A percentile compares a stretch with the other conserved stretches of the same genome.
Conservation (phyloP, 352 stramenopile species). For the Phytopythium boreale region DNA sequence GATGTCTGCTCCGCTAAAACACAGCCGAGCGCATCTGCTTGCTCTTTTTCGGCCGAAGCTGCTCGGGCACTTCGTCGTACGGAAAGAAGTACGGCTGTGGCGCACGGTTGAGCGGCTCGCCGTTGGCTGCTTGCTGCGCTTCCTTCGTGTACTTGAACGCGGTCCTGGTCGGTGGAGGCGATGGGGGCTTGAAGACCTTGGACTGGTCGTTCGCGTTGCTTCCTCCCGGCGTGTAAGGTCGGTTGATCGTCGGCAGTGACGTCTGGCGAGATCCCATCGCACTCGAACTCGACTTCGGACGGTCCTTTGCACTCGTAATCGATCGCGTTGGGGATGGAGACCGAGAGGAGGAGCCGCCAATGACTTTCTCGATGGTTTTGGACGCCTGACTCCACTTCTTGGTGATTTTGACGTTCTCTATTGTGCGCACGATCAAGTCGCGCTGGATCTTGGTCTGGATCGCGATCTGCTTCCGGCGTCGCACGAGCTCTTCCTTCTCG, state of each 20-base stretch:
- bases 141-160: conserved; percentile 79
- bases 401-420: conserved; percentile 89
- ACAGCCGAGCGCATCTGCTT: conserved; percentile 33
- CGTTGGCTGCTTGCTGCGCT: conserved; percentile 29
- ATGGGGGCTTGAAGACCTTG: conserved; percentile 49
- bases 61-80: conserved; percentile 53
- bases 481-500: conserved; percentile 78
- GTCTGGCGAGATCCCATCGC: conserved; percentile 30
- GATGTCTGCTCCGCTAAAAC: conserved; percentile 11
- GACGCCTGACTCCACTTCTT: conserved; percentile 83
- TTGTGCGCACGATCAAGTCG: conserved; percentile 85
- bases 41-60: conserved; percentile 52
- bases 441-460: conserved; percentile 87
- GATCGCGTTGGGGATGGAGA: conserved; percentile 40
- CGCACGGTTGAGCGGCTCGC: conserved; percentile 9
- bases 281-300: conserved; percentile 57
- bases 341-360: conserved; percentile 34
- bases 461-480: conserved; percentile 72
- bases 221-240: conserved; percentile 19
- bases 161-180: conserved; percentile 58
- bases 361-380: conserved; percentile 76
- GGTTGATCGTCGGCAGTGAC: conserved; percentile 32
- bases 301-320: conserved; percentile 18
- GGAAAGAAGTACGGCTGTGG: conserved; percentile 66
- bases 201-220: conserved; percentile 23